A percentile compares a stretch with the other conserved stretches of the same genome.
phyloP scores from a whole-genome alignment of 257 asterid species.

The Scutellaria minor region DNA sequence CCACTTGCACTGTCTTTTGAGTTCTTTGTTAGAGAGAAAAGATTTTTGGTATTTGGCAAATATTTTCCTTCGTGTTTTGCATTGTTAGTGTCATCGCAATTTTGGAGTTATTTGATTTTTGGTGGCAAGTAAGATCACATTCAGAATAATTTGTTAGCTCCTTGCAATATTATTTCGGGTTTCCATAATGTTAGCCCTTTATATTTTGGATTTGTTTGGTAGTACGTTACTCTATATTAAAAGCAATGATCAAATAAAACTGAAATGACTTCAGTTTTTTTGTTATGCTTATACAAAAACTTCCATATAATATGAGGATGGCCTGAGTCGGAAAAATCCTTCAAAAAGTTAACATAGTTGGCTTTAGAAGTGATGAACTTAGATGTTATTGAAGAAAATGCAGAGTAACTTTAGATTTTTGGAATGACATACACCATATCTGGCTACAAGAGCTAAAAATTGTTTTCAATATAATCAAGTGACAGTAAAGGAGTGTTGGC shows the following conservation, averaged over 20 bases:
- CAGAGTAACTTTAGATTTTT: neutral
- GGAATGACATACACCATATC: neutral
- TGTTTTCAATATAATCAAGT: neutral
- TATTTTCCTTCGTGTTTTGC: neutral
- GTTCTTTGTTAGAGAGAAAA: neutral
- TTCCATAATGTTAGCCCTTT: neutral
- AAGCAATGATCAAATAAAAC: conserved; percentile 1
- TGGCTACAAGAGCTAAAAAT: neutral
- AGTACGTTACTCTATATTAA: neutral
- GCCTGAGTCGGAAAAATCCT: neutral
- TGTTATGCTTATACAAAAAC: neutral
- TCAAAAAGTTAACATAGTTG: neutral
- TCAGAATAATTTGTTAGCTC: neutral
- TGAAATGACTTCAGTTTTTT: neutral
- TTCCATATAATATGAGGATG: neutral
- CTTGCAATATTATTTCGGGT: neutral
- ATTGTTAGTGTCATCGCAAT: neutral
- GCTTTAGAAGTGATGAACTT: conserved; percentile 8
- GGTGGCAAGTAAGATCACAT: conserved; percentile 2
- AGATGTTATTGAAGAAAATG: neutral
- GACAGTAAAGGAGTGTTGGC: neutral
- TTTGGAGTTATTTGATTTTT: neutral
- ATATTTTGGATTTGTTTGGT: neutral
- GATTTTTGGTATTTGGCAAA: neutral
- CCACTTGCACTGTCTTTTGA: neutral